Conservation (phyloP, 768 basidiomycete species). For the Pisolithus sp. region DNA sequence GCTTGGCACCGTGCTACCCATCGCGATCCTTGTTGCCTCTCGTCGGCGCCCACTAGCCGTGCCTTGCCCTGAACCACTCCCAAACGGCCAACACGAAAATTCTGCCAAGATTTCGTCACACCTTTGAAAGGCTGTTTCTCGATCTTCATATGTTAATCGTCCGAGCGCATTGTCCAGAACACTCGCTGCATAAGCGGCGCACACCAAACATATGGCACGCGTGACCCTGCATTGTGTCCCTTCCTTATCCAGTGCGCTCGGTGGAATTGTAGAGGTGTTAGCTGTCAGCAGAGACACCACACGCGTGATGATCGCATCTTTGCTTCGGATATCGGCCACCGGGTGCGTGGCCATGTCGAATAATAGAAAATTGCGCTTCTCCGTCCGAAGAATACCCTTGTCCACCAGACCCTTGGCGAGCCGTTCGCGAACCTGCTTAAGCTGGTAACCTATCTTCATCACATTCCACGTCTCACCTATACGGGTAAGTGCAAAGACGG, state of each 20-base stretch:
- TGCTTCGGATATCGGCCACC: conserved; percentile 86
- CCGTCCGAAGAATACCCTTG: conserved; percentile 97
- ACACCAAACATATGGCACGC: conserved; percentile 80
- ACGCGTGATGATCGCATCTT: conserved; percentile 77
- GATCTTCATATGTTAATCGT: conserved; percentile 82
- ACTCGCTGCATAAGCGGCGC: conserved; percentile 89
- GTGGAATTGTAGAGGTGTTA: conserved; percentile 74
- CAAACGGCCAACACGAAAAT: conserved; percentile 89
- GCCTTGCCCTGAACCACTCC: conserved; percentile 29
- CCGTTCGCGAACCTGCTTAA: conserved; percentile 97
- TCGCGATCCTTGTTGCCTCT: conserved; percentile 44
- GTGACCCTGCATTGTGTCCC: conserved; percentile 74
- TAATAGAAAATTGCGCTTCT: conserved; percentile 96
- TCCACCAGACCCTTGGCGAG: conserved; percentile 96
- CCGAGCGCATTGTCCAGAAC: conserved; percentile 94
- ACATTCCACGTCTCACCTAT: conserved; percentile 99
- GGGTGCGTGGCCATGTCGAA: conserved; percentile 99
- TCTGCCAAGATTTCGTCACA: conserved; percentile 93
- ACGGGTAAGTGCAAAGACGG: not conserved
- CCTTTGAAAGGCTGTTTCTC: conserved; percentile 88
- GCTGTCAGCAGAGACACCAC: conserved; percentile 74
- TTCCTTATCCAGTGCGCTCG: conserved; percentile 66
- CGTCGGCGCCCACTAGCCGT: conserved; percentile 35
- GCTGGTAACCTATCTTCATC: conserved; percentile 98
- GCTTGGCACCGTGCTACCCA: conserved; percentile 44